phyloP scores from a whole-genome alignment of 192 early-diverging fungal genomes.

The Coemansia sp. region DNA sequence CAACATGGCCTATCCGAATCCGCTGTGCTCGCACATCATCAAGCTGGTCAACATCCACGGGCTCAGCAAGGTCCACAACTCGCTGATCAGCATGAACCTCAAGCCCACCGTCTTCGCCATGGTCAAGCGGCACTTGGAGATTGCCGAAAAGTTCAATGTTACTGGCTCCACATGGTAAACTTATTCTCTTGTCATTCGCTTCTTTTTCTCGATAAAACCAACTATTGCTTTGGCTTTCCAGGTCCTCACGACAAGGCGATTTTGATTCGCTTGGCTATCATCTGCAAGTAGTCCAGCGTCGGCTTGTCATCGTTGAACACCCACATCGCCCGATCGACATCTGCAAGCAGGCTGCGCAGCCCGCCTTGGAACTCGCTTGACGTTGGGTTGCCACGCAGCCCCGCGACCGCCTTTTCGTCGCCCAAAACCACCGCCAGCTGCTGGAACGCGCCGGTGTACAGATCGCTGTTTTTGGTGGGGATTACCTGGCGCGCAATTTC shows the following conservation, averaged over 20 bases:
- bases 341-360: constrained; percentile 9
- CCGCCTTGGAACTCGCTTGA: constrained; percentile 15
- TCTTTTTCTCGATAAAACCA: too few relatives aligned
- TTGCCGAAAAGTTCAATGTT: constrained; percentile 69
- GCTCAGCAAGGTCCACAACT: constrained; percentile 88
- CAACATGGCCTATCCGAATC: constrained; percentile 87
- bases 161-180: constrained; percentile 62
- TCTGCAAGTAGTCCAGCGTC: constrained; percentile 4
- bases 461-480: constrained; percentile 2
- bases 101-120: constrained; percentile 71
- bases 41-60: constrained; percentile 83
- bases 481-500: not conserved
- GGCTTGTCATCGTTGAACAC: constrained; percentile 26
- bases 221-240: too few relatives aligned
- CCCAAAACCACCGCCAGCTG: constrained; percentile 10
- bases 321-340: constrained; percentile 26
- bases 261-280: constrained; percentile 10
- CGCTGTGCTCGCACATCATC: constrained; percentile 78
- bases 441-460: constrained; percentile 12
- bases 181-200: not conserved
- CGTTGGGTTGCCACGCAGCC: not conserved
- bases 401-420: not conserved
- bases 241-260: too few relatives aligned
- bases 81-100: constrained; percentile 82
- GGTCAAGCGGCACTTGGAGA: constrained; percentile 66